phyloP scores from a whole-genome alignment of 352 stramenopile genomes.

The Phytophthora sp. region DNA sequence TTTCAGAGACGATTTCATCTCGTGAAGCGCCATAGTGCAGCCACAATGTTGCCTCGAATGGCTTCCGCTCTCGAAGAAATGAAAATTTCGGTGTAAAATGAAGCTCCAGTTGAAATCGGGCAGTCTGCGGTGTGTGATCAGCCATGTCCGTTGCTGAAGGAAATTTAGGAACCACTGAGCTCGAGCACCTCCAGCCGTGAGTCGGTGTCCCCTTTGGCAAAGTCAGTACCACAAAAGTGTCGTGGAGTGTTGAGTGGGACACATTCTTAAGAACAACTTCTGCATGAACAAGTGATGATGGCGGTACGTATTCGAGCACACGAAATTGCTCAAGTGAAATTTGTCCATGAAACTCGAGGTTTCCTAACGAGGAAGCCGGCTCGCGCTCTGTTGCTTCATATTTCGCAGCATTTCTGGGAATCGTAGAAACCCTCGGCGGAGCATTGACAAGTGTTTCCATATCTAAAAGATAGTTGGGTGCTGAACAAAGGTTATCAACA shows the following conservation, averaged over 20 bases:
- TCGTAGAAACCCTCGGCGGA: neutral
- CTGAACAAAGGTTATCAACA: neutral
- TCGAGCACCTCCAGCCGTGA: conserved; percentile 29
- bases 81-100: conserved; percentile 33
- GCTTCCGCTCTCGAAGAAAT: conserved; percentile 31
- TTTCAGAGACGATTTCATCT: neutral
- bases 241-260: conserved; percentile 19
- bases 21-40: conserved; percentile 30
- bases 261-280: conserved; percentile 41
- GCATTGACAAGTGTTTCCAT: conserved; percentile 41
- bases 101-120: conserved; percentile 36
- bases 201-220: conserved; percentile 1
- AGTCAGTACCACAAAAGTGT: conserved; percentile 41
- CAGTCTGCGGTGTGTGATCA: conserved; percentile 1
- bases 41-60: conserved; percentile 36
- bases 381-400: conserved; percentile 1
- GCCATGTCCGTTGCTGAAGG: neutral
- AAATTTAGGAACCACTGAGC: conserved; percentile 34
- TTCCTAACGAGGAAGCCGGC: neutral
- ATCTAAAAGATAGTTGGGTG: conserved; percentile 1
- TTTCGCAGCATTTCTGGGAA: conserved; percentile 3
- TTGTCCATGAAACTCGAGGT: conserved; percentile 21
- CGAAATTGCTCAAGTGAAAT: conserved; percentile 40
- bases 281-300: conserved; percentile 38
- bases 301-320: conserved; percentile 47